phyloP scores from a whole-genome alignment of 2,329 filamentous ascomycete species.

The Trichothecium sympodiale region DNA sequence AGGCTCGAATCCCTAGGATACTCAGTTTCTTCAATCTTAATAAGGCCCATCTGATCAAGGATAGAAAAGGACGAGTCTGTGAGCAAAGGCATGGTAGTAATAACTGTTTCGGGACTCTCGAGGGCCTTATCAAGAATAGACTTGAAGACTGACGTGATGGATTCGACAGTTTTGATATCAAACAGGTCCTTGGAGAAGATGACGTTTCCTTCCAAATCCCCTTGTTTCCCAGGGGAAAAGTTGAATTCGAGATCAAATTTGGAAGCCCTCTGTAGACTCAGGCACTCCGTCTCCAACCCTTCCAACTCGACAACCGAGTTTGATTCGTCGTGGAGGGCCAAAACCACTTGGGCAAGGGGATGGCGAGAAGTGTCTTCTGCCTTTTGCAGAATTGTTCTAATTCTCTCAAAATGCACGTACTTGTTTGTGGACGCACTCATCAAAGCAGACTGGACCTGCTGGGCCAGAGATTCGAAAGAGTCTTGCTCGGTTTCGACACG shows the following conservation, averaged over 20 bases:
- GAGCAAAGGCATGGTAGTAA: slow-evolving; percentile 5
- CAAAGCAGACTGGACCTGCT: neutral
- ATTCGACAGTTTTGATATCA: slow-evolving; percentile 9
- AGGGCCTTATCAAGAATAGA: slow-evolving; percentile 9
- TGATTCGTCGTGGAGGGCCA: slow-evolving; percentile 3
- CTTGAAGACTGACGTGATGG: slow-evolving; percentile 8
- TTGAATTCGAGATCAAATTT: slow-evolving; percentile 15
- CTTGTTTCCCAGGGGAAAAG: slow-evolving; percentile 9
- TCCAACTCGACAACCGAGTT: slow-evolving; percentile 1
- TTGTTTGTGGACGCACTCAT: neutral
- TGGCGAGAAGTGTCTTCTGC: slow-evolving; percentile 3
- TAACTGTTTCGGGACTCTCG: neutral
- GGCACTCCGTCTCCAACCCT: neutral
- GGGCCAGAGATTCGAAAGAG: neutral
- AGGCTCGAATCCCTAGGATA: slow-evolving; percentile 12
- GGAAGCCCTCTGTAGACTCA: slow-evolving; percentile 4
- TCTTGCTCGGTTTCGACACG: neutral
- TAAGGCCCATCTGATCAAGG: slow-evolving; percentile 9
- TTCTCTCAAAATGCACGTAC: neutral
- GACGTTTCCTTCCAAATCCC: slow-evolving; percentile 6
- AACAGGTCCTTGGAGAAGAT: slow-evolving; percentile 13
- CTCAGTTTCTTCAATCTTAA: slow-evolving; percentile 6
- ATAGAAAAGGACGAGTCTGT: neutral
- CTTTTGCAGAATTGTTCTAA: neutral
- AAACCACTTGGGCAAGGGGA: slow-evolving; percentile 4